Base-by-base conservation (phyloP, 1,139 yeast genomes). In the Lodderomyces theae region DNA sequence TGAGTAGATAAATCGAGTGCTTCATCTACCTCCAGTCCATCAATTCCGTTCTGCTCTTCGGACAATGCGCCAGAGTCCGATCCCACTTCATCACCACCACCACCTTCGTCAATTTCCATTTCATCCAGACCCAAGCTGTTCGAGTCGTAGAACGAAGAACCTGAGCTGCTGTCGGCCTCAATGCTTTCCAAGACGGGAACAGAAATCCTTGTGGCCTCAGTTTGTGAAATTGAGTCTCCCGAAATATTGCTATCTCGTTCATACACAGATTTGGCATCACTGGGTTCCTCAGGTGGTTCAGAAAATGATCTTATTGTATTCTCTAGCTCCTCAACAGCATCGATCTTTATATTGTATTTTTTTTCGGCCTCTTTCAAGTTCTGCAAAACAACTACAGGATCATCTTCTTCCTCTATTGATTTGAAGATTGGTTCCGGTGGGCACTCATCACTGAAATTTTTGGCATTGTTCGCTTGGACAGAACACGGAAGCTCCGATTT, bases 341-440 rank as follows among this genome's bases (percentile, higher is more conserved):
- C 51, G 33, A 71, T 56, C 38, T 58, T 58, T 18, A 71, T 51
- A 23, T 66, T 53, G 45, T 53, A 69, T 39, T 58, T 66, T 33
- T 51, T 48, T 42, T 69, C 73, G 0, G 68, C 61, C 19, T 56
- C 59, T 37, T 54, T 57, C 28, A 71, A 56, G 28, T 63, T 53
- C 22, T 51, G 42, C 28, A 71, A 52, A 2, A 59, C 54, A 0
- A 43, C 56, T 37, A 60, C 61, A 1, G 72, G 71, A 5, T 58
- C 56, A 42, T 70, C 74, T 15, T 53, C 55, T 24, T 48, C 41
- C 21, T 47, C 41, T 4, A 70, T 52, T 0, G 73, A 63, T 41
- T 51, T 61, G 53, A 70, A 70, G 0, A 59, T 38, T 1, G 70
- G 65, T 3, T 47, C 18, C 10, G 49, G 51, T 16, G 47, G 49